Evolutionary conservation across 2,329 filamentous ascomycete genomes (phyloP).

Genomic region (Penicillium sp.): DNA sequence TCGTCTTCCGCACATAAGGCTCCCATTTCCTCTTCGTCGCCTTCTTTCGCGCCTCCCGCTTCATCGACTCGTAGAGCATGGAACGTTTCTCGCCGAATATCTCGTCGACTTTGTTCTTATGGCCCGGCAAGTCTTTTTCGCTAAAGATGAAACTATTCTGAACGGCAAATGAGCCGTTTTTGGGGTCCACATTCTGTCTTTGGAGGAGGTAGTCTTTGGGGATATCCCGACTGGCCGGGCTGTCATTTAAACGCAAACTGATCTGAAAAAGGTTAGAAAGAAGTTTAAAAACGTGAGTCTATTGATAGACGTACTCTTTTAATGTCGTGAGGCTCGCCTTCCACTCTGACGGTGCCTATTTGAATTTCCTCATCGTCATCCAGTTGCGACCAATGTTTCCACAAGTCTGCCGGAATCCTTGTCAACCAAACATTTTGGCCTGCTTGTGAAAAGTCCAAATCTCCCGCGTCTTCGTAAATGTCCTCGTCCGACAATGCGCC

Average conservation of each 20-base stretch:
- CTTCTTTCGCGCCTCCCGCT: slow-evolving; percentile 42
- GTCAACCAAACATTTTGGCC: slow-evolving; percentile 62
- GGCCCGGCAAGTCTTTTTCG: slow-evolving; percentile 85
- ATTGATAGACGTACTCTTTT: slow-evolving; percentile 38
- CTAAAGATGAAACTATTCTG: slow-evolving; percentile 89
- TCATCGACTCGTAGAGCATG: slow-evolving; percentile 44
- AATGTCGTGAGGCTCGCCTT: slow-evolving; percentile 52
- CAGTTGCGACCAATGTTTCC: slow-evolving; percentile 71
- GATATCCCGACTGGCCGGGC: slow-evolving; percentile 66
- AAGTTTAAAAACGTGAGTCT: not conserved
- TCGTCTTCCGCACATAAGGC: slow-evolving; percentile 57
- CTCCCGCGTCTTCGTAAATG: slow-evolving; percentile 64
- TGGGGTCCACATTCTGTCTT: slow-evolving; percentile 55
- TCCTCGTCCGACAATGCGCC: slow-evolving; percentile 57
- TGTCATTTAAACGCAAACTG: slow-evolving; percentile 63
- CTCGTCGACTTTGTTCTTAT: slow-evolving; percentile 47
- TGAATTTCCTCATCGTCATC: slow-evolving; percentile 79
- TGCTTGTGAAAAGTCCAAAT: slow-evolving; percentile 55
- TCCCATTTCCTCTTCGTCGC: slow-evolving; percentile 53
- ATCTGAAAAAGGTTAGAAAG: slow-evolving; percentile 46
- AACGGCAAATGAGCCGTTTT: slow-evolving; percentile 45
- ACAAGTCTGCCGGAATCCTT: slow-evolving; percentile 73
- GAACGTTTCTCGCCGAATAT: slow-evolving; percentile 43
- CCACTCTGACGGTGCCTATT: slow-evolving; percentile 67
- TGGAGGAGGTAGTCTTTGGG: slow-evolving; percentile 86